Evolutionary conservation across 257 asterid genomes (phyloP).

Genomic region (Nyctanthes arbortristis): DNA sequence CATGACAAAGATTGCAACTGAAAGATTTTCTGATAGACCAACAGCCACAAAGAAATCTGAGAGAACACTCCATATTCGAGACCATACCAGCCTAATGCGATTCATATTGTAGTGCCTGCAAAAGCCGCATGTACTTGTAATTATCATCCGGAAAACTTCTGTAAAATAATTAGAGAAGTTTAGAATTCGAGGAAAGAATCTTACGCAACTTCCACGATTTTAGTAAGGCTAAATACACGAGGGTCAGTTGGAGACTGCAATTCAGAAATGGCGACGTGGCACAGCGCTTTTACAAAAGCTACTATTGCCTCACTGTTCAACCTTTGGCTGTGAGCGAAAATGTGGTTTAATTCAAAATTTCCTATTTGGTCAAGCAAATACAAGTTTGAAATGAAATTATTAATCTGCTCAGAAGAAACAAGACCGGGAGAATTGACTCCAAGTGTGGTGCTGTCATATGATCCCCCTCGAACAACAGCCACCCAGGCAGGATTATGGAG

Average conservation of each 20-base stretch:
- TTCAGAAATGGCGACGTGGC: conserved; percentile 96
- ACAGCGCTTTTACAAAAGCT: conserved; percentile 85
- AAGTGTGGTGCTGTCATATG: conserved; percentile 83
- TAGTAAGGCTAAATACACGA: conserved; percentile 96
- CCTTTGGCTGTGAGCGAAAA: conserved; percentile 99
- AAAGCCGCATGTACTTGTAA: conserved; percentile 25
- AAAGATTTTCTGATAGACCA: conserved; percentile 93
- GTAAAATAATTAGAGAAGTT: conserved; percentile 10
- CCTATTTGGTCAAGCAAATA: conserved; percentile 97
- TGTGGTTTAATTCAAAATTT: conserved; percentile 89
- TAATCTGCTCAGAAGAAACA: conserved; percentile 92
- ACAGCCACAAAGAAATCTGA: conserved; percentile 95
- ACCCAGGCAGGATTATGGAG: conserved; percentile 90
- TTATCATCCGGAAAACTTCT: conserved; percentile 18
- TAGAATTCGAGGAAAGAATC: conserved; percentile 55
- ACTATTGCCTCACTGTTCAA: conserved; percentile 97
- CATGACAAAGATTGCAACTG: conserved; percentile 98
- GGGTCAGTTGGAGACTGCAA: conserved; percentile 99
- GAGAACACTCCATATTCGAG: conserved; percentile 96
- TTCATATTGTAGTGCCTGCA: conserved; percentile 99
- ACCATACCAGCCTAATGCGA: conserved; percentile 98
- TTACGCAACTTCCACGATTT: conserved; percentile 99
- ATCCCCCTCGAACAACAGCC: conserved; percentile 99
- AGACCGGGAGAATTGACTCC: conserved; percentile 71
- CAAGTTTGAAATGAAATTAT: conserved; percentile 80